Evolutionary conservation across 345 rosid species (phyloP), one percentile per base, ranked within the genome.

Genomic region (Eucalyptus microcorys): DNA sequence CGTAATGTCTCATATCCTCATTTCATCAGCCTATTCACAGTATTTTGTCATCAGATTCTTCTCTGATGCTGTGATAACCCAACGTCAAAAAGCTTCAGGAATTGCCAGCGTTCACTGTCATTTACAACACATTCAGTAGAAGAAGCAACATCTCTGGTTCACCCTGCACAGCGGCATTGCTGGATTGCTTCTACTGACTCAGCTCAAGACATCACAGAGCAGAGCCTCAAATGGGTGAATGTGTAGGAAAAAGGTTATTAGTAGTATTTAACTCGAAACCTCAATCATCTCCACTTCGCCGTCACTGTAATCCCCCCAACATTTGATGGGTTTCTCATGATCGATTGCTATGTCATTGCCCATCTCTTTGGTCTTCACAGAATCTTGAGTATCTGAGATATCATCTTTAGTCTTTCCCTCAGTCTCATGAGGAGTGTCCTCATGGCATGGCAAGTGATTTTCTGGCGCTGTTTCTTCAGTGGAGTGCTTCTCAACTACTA

Each of bases 281-380:
- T 94, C 98, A 89, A 94, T 95, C 61, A 89, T 84, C 89, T 97
- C 98, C 32, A 93, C 89, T 93, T 96, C 99, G 43, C 88, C 89
- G 87, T 96, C 99, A 57, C 96, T 96, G 93, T 94, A 93, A 92
- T 96, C 99, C 88, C 95, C 97, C 99, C 98, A 96, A 87, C 95
- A 91, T 91, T 96, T 96, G 90, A 90, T 89, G 87, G 88, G 92
- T 88, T 94, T 93, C 89, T 87, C 94, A 88, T 94, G 84, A 76
- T 76, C 47, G 3, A 76, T 93, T 40, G 85, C 92, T 53, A 22
- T 84, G 87, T 90, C 92, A 10, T 55, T 81, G 88, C 93, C 91
- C 87, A 66, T 88, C 86, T 90, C 96, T 87, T 91, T 90, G 87
- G 90, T 89, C 87, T 87, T 88, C 85, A 64, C 90, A 47, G 91